Evolutionary conservation across 176 grass and related monocot species (phyloP).

Genomic region (Rhynchospora breviuscula): DNA sequence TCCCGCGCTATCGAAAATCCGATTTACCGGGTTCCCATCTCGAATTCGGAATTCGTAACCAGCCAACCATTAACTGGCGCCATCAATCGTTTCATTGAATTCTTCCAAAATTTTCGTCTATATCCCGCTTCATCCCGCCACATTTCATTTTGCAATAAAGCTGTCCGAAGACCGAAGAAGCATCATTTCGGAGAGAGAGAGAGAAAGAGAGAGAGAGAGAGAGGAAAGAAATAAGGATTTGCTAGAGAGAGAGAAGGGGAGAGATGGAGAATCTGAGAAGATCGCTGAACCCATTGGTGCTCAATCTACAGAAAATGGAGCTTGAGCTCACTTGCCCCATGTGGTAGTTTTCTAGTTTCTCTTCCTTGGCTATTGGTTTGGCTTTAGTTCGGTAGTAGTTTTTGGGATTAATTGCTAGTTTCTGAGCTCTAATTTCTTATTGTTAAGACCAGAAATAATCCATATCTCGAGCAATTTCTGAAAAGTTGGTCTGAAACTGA

Average conservation of each 20-base stretch:
- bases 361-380: background rate
- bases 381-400: background rate
- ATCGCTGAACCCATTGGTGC: conserved; percentile 73
- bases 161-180: background rate
- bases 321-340: conserved; percentile 91
- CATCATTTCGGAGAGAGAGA: background rate
- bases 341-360: conserved; percentile 37
- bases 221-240: background rate
- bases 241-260: conserved; percentile 12
- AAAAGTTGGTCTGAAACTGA: background rate
- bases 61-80: background rate
- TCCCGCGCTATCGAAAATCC: conserved; percentile 10
- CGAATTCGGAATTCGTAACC: background rate
- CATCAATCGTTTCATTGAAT: background rate
- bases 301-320: conserved; percentile 98
- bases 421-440: background rate
- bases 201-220: conserved; percentile 20
- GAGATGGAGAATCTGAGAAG: conserved; percentile 60
- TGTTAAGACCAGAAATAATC: background rate
- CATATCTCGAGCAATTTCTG: background rate
- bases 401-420: background rate
- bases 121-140: background rate
- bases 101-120: background rate
- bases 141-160: conserved; percentile 16
- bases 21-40: background rate